A percentile compares a stretch with the other conserved stretches of the same genome.
These are phyloP conservation scores for Cordyceps fumosorosea DNA, from an alignment of 2,329 filamentous ascomycete species.

Conservation along the genomic window DNA sequence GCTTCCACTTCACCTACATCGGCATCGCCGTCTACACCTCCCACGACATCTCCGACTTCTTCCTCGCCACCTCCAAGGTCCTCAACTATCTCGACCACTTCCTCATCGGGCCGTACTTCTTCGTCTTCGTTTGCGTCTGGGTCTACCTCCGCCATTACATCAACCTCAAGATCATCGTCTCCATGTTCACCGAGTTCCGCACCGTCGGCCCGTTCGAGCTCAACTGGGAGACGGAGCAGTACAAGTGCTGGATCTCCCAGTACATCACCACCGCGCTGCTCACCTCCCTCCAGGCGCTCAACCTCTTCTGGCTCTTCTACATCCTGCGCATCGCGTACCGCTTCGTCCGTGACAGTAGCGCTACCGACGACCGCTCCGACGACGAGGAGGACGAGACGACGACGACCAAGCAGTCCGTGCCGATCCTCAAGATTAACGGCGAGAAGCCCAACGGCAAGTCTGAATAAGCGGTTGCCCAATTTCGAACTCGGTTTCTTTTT, in stretches of 20 bases:
- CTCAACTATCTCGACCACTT: constrained; percentile 83
- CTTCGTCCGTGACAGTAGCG: constrained; percentile 54
- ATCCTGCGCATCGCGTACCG: constrained; percentile 69
- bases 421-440: constrained; percentile 12
- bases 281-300: constrained; percentile 63
- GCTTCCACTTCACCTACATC: constrained; percentile 96
- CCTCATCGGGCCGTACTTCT: constrained; percentile 78
- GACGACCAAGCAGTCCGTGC: constrained; percentile 17
- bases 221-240: constrained; percentile 70
- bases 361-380: constrained; percentile 67
- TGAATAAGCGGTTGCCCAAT: background rate
- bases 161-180: constrained; percentile 70
- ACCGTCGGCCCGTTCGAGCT: constrained; percentile 69
- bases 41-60: constrained; percentile 92
- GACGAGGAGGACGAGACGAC: constrained; percentile 55
- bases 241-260: constrained; percentile 67
- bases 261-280: constrained; percentile 61
- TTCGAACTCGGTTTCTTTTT: background rate
- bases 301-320: constrained; percentile 76
- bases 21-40: constrained; percentile 90
- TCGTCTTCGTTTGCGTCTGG: constrained; percentile 75
- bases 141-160: constrained; percentile 84
- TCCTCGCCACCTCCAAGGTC: constrained; percentile 86
- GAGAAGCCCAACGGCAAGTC: constrained; percentile 15
- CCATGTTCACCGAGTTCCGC: constrained; percentile 67